Evolutionary conservation across 2,329 filamentous ascomycete genomes (phyloP), one percentile per base, ranked within the genome.

Genomic region (Neocucurbitaria cava): DNA sequence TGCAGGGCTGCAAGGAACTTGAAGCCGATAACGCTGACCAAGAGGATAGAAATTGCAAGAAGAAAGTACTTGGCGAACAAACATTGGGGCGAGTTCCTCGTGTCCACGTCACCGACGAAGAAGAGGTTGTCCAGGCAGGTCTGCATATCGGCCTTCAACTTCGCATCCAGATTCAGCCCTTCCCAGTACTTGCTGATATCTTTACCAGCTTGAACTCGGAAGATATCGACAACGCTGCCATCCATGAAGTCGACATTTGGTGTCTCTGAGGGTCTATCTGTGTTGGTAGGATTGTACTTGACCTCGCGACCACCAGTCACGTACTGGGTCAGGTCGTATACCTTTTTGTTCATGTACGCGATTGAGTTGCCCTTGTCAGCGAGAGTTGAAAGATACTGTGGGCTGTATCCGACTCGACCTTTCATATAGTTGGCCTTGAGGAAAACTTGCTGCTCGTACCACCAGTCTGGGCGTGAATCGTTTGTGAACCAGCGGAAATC

Each of bases 1-100:
- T 99, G 95, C 54, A 99, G 83, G 7, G 95, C 95, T 28, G 96
- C 96, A 63, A 98, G 84, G 81, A 99, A 99, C 76, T 99, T 99
- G 87, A 98, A 96, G 17, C 84, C 86, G 65, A 99, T 94, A 58
- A 99, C 88, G 41, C 84, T 83, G 65, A 88, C 89, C 40, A 99
- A 82, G 53, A 97, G 65, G 61, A 92, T 83, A 0, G 94, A 93
- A 47, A 99, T 88, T 3, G 89, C 90, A 31, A 99, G 83, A 18
- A 98, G 83, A 61, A 99, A 87, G 76, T 98, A 99, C 55, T 89
- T 88, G 23, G 95, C 87, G 71, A 99, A 98, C 60, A 89, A 82
- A 79, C 95, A 99, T 56, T 87, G 86, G 1, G 86, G 77, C 1
- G 94, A 97, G 77, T 90, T 92, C 81, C 95, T 85, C 1, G 94